Evolutionary conservation across 2,329 filamentous ascomycete genomes (phyloP).

Genomic region (Fusarium neocosmosporiellum): DNA sequence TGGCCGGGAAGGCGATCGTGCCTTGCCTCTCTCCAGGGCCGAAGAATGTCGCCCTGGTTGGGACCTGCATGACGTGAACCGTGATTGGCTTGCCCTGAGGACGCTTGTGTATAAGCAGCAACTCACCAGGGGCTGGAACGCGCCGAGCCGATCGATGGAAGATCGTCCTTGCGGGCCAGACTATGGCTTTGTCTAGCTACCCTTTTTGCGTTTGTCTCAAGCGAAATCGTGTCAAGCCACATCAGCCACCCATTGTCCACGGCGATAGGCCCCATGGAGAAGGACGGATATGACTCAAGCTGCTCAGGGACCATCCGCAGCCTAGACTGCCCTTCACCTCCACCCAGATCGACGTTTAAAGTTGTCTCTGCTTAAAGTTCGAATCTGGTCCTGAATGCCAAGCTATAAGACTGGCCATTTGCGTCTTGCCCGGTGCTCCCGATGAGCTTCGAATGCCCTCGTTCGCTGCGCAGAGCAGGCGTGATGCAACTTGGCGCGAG

Average conservation of each 20-base stretch:
- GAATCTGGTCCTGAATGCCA: slow-evolving; percentile 29
- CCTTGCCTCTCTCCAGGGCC: slow-evolving; percentile 12
- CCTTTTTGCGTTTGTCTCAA: slow-evolving; percentile 23
- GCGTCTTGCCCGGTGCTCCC: slow-evolving; percentile 1
- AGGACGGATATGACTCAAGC: background rate
- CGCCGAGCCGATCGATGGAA: slow-evolving; percentile 28
- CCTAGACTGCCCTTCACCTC: slow-evolving; percentile 8
- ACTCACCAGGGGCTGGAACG: slow-evolving; percentile 30
- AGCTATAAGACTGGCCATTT: slow-evolving; percentile 26
- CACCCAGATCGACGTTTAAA: slow-evolving; percentile 12
- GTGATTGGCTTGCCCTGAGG: slow-evolving; percentile 19
- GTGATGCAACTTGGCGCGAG: background rate
- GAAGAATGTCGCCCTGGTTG: slow-evolving; percentile 32
- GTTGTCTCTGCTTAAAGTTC: slow-evolving; percentile 13
- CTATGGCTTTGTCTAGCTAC: background rate
- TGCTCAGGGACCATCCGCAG: slow-evolving; percentile 12
- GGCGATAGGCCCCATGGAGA: background rate
- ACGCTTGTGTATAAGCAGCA: slow-evolving; percentile 10
- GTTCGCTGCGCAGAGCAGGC: background rate
- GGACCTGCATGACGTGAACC: slow-evolving; percentile 12
- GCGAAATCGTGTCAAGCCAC: slow-evolving; percentile 28
- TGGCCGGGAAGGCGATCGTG: background rate
- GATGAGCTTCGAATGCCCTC: background rate
- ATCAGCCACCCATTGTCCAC: slow-evolving; percentile 16
- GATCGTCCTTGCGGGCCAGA: slow-evolving; percentile 8